Conservation (phyloP, 208 protist genomes). For the Leishmania major region DNA sequence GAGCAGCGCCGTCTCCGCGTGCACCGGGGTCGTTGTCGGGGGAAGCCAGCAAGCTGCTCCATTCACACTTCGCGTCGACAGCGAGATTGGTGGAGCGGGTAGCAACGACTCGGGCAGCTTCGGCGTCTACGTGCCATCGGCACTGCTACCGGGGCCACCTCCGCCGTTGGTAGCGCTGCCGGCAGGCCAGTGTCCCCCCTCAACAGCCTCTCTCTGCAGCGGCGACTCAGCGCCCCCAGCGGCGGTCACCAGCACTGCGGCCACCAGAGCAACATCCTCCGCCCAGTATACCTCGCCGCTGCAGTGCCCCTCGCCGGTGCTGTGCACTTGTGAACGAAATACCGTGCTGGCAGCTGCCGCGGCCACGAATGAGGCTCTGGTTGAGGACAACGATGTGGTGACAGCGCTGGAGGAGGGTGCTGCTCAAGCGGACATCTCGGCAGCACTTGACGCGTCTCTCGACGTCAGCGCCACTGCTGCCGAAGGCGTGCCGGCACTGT, state of each 20-base stretch:
- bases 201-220: background rate
- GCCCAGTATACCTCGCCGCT: background rate
- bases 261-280: background rate
- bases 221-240: background rate
- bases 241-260: background rate
- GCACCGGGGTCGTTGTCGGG: background rate
- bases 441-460: background rate
- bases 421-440: background rate
- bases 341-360: background rate
- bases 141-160: slow-evolving; percentile 19
- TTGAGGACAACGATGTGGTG: background rate
- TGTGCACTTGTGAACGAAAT: background rate
- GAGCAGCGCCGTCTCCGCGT: background rate
- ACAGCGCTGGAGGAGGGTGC: background rate
- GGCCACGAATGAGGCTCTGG: background rate
- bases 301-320: background rate
- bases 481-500: background rate
- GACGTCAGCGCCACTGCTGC: background rate
- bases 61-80: background rate
- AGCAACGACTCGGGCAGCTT: background rate
- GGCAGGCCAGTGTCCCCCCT: background rate
- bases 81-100: background rate
- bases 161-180: slow-evolving; percentile 9
- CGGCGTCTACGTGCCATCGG: background rate
- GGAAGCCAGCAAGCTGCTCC: background rate